phyloP scores from a whole-genome alignment of 139 green algal species.

The Mesotaenium endlicherianum region DNA sequence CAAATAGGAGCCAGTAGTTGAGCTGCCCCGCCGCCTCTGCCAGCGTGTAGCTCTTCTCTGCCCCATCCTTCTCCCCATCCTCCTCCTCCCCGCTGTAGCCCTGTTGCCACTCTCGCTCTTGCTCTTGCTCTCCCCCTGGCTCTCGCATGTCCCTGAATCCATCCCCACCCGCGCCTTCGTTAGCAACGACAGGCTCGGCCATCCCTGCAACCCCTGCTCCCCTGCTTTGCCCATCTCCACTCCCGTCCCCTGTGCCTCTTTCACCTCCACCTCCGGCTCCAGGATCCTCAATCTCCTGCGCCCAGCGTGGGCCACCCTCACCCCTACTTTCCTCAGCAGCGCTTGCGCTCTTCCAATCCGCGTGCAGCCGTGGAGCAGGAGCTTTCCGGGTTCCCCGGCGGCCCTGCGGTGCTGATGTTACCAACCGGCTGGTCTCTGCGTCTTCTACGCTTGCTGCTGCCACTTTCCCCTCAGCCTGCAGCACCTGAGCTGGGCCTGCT shows the following conservation, averaged over 20 bases:
- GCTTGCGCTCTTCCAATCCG: too few species aligned
- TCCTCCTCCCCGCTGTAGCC: not conserved
- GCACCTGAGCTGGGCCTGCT: too few species aligned
- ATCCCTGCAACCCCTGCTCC: not conserved
- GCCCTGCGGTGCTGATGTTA: too few species aligned
- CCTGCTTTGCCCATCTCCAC: not conserved
- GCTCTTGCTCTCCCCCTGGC: not conserved
- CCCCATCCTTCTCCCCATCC: not conserved
- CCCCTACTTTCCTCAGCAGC: too few species aligned
- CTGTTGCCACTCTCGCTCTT: not conserved
- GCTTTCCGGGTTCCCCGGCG: too few species aligned
- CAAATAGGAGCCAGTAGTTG: constrained; percentile 69
- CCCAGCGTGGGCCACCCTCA: too few species aligned
- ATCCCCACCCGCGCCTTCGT: not conserved
- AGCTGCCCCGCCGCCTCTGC: constrained; percentile 13
- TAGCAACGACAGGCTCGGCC: not conserved
- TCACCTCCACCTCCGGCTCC: not conserved
- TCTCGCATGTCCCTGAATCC: not conserved
- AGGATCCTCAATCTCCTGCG: too few species aligned
- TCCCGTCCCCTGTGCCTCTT: not conserved
- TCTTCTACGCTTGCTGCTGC: too few species aligned
- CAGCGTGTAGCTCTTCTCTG: constrained; percentile 12
- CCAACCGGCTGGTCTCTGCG: too few species aligned
- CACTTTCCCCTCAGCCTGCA: too few species aligned
- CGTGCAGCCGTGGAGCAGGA: too few species aligned